Conservation (phyloP, 192 early-diverging fungal species). For the Coemansia sp. region DNA sequence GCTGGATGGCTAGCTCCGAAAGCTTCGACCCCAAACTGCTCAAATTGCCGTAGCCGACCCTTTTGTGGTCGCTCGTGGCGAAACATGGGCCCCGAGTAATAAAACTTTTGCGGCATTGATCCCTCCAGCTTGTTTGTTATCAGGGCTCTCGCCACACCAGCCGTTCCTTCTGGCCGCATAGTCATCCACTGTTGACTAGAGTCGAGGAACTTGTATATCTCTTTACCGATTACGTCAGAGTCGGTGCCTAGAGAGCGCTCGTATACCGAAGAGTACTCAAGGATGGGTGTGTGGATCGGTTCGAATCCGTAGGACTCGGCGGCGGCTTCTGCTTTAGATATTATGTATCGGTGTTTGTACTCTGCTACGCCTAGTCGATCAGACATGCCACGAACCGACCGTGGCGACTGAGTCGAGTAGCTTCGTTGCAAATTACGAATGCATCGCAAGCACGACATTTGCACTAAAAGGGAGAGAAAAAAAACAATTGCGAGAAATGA, state of each 20-base stretch:
- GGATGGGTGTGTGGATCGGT: constrained; percentile 62
- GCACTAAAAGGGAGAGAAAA: neutral
- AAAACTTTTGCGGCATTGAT: constrained; percentile 56
- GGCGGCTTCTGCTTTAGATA: constrained; percentile 30
- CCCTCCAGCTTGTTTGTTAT: constrained; percentile 49
- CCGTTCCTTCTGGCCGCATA: constrained; percentile 70
- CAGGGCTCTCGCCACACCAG: constrained; percentile 41
- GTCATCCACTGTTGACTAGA: constrained; percentile 58
- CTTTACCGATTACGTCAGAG: constrained; percentile 69
- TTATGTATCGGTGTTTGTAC: constrained; percentile 51
- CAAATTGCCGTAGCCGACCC: constrained; percentile 68
- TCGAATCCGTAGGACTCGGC: constrained; percentile 57
- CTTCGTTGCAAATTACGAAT: constrained; percentile 1
- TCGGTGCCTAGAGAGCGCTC: constrained; percentile 61
- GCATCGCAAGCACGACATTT: constrained; percentile 4
- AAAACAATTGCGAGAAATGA: neutral
- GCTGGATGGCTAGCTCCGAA: constrained; percentile 56
- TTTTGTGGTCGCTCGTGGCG: constrained; percentile 70
- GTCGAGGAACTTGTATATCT: constrained; percentile 65
- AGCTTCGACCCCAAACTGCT: constrained; percentile 67
- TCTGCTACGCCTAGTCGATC: constrained; percentile 57
- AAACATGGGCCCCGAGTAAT: constrained; percentile 68
- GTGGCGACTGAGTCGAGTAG: constrained; percentile 22
- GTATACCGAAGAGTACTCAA: constrained; percentile 65
- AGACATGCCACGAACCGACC: constrained; percentile 62